Percentiles rank a stretch among this genome's conserved stretches.
Conservation (phyloP, 164 flowering plant species). For the Sextonia rubra region DNA sequence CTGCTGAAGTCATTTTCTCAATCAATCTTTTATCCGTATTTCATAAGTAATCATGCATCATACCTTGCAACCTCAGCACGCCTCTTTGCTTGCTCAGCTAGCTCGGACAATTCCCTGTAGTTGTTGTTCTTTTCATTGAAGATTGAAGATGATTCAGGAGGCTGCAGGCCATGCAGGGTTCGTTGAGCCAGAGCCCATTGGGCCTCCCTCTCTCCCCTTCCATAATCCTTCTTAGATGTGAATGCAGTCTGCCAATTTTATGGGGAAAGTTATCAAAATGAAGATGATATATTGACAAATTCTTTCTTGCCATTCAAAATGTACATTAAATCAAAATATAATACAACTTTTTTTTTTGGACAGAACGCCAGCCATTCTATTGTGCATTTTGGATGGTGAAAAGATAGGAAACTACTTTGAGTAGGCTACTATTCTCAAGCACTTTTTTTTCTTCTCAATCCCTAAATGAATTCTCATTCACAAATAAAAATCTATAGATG, state of each 20-base stretch:
- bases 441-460: no score
- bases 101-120: slow-evolving; percentile 29
- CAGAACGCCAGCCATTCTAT: no score
- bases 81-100: slow-evolving; percentile 25
- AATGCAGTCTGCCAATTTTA: slow-evolving; percentile 51
- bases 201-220: slow-evolving; percentile 80
- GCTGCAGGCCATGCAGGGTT: slow-evolving; percentile 66
- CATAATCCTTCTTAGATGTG: slow-evolving; percentile 79
- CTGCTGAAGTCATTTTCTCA: neutral
- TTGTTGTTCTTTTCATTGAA: slow-evolving; percentile 25
- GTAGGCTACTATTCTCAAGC: neutral
- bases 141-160: slow-evolving; percentile 18
- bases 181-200: slow-evolving; percentile 83
- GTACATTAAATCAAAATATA: no score
- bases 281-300: no score
- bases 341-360: no score
- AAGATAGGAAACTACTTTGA: no score
- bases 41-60: neutral
- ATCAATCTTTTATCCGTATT: neutral
- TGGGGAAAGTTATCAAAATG: no score
- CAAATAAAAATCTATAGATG: neutral
- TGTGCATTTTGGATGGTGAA: no score
- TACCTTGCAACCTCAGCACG: slow-evolving; percentile 28
- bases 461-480: no score
- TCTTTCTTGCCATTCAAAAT: no score